Base-by-base conservation (phyloP, 2,329 filamentous ascomycete genomes). In the Trichothecium sympodiale region DNA sequence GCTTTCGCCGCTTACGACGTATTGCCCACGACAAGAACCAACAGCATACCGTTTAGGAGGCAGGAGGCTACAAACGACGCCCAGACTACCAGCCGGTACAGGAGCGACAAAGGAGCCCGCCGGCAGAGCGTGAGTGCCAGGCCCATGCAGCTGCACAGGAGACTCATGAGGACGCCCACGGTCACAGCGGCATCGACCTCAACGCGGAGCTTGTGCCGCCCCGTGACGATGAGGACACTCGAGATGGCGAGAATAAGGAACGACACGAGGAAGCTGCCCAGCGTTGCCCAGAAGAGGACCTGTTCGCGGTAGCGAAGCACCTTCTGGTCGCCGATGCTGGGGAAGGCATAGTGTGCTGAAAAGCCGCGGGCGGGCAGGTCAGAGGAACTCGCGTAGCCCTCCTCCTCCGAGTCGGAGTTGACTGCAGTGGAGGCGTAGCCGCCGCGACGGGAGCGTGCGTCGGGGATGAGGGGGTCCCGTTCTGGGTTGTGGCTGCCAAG, bases 131-230 rank as follows among this genome's bases (percentile, higher is more conserved):
- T 67, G 51, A 71, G 67, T 25, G 69, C 74, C 6, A 84, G 62
- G 1, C 69, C 80, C 10, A 70, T 61, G 32, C 76, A 72, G 1
- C 74, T 74, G 46, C 77, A 77, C 40, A 77, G 67, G 29, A 87
- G 53, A 43, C 78, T 83, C 20, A 73, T 65, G 23, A 83, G 67
- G 13, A 81, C 76, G 8, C 81, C 83, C 29, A 84, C 64, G 1
- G 83, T 67, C 2, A 83, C 80, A 8, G 78, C 83, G 0, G 73
- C 74, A 47, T 88, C 81, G 4, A 89, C 83, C 53, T 84, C 76
- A n/a, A 76, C 65, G 4, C 71, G 66, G 44, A 80, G 65, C 52
- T 73, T 80, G 50, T 76, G 78, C 32, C 73, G 68, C 8, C 82
- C 83, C 1, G 83, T 83, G 12, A 65, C 59, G 23, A 83, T 74